These are phyloP conservation scores for Pezicula carpinea DNA, from an alignment of 2,329 filamentous ascomycete species.

Conservation along the genomic window DNA sequence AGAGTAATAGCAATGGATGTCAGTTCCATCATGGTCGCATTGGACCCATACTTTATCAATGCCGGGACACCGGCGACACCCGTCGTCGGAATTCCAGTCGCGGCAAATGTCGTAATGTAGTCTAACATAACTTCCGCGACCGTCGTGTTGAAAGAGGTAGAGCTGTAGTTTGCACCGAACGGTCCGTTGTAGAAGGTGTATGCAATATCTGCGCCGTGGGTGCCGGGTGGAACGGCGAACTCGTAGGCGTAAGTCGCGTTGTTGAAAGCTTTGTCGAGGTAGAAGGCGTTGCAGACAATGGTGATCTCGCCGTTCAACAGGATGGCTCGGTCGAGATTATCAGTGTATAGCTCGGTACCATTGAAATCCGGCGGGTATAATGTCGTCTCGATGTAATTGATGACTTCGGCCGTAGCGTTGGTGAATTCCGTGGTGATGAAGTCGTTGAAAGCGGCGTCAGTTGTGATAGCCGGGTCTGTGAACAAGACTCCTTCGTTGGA, in stretches of 20 bases:
- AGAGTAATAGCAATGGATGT: no score
- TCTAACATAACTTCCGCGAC: neutral
- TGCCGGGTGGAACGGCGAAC: neutral
- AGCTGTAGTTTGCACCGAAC: neutral
- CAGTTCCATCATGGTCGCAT: no score
- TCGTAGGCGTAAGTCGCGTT: neutral
- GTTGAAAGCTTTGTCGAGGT: neutral
- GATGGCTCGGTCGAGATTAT: constrained; percentile 33
- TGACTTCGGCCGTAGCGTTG: neutral
- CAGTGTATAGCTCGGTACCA: constrained; percentile 9
- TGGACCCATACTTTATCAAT: no score
- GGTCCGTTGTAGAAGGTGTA: constrained; percentile 2
- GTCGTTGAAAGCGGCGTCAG: no score
- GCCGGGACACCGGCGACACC: no score
- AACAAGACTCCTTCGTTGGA: constrained; percentile 36
- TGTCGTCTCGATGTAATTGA: neutral
- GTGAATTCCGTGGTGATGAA: constrained; percentile 1
- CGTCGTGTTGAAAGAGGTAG: neutral
- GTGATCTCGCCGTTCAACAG: neutral
- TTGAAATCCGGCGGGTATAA: constrained; percentile 4
- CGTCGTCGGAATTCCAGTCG: no score
- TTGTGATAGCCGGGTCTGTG: constrained; percentile 23
- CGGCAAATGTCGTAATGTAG: neutral
- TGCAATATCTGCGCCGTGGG: neutral
- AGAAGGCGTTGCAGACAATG: neutral